A percentile compares a stretch with the other conserved stretches of the same genome.
Conservation (phyloP, 2,329 filamentous ascomycete genomes). For the Colletotrichum karsti region DNA sequence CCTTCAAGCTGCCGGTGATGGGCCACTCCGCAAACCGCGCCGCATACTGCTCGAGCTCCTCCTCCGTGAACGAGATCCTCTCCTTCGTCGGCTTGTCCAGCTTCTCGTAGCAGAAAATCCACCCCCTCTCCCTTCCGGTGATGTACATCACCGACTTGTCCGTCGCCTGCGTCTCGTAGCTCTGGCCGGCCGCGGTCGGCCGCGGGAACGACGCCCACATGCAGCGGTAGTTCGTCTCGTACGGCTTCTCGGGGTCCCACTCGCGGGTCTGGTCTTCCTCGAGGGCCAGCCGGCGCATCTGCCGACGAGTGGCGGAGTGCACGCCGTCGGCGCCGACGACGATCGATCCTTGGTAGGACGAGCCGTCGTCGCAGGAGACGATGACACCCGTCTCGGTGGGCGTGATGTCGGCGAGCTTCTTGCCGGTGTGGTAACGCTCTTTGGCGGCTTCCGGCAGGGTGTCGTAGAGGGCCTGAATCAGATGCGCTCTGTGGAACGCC, state of each 20-base stretch:
- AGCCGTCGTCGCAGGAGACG: conserved; percentile 43
- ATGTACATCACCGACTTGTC: conserved; percentile 38
- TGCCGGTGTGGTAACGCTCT: conserved; percentile 37
- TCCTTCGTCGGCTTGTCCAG: conserved; percentile 35
- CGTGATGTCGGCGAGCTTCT: conserved; percentile 34
- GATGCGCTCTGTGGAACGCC: conserved; percentile 44
- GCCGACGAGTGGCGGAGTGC: conserved; percentile 43
- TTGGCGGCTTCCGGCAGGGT: conserved; percentile 35
- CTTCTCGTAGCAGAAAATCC: conserved; percentile 44
- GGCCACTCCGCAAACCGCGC: conserved; percentile 36
- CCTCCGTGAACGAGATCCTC: conserved; percentile 33
- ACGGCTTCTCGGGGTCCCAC: conserved; percentile 20
- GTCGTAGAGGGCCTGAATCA: conserved; percentile 42
- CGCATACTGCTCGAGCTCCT: conserved; percentile 36
- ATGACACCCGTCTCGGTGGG: conserved; percentile 33
- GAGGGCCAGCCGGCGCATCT: conserved; percentile 42
- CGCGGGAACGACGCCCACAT: conserved; percentile 44
- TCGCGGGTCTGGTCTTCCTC: conserved; percentile 16
- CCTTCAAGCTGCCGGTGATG: conserved; percentile 34
- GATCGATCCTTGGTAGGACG: conserved; percentile 41
- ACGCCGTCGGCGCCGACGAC: conserved; percentile 53
- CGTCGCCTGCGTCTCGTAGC: conserved; percentile 40
- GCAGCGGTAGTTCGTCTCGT: conserved; percentile 38
- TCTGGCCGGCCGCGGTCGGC: conserved; percentile 32
- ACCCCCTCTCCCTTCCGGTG: conserved; percentile 36